Percentiles rank a stretch among this genome's conserved stretches.
These are phyloP conservation scores for Penicillium verrucosum DNA, from an alignment of 2,329 filamentous ascomycete species.

Conservation along the genomic window DNA sequence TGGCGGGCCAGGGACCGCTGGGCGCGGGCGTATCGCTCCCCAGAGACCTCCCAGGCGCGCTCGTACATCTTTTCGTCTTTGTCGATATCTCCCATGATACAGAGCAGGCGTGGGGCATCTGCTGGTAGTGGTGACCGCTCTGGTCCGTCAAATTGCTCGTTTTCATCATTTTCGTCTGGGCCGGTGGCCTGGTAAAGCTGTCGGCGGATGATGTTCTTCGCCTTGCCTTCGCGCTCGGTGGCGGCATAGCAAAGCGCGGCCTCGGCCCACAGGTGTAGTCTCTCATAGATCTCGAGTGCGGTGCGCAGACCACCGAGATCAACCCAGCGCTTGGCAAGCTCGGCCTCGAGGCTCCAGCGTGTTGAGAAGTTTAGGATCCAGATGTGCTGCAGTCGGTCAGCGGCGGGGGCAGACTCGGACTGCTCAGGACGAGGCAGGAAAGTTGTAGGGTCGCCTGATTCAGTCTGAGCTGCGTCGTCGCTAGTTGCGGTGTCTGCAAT, in stretches of 20 bases:
- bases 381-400: constrained; percentile 75
- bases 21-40: constrained; percentile 75
- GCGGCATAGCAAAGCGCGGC: constrained; percentile 83
- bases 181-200: constrained; percentile 69
- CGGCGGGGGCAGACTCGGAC: constrained; percentile 69
- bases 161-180: constrained; percentile 47
- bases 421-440: constrained; percentile 77
- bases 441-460: constrained; percentile 58
- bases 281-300: constrained; percentile 92
- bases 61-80: constrained; percentile 71
- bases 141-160: constrained; percentile 61
- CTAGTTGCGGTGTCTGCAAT: constrained; percentile 71
- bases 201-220: constrained; percentile 69
- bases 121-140: constrained; percentile 68
- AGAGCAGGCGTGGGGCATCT: constrained; percentile 84
- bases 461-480: constrained; percentile 34
- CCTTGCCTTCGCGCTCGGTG: constrained; percentile 78
- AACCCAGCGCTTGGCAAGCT: constrained; percentile 91
- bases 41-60: constrained; percentile 83
- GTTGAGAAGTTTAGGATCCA: constrained; percentile 81
- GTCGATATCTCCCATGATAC: constrained; percentile 89
- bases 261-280: constrained; percentile 90
- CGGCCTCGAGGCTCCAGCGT: constrained; percentile 89
- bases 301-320: constrained; percentile 81
- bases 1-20: constrained; percentile 82